Evolutionary conservation across 805 yeast genomes (phyloP).

Genomic region (Starmera caribaea): DNA sequence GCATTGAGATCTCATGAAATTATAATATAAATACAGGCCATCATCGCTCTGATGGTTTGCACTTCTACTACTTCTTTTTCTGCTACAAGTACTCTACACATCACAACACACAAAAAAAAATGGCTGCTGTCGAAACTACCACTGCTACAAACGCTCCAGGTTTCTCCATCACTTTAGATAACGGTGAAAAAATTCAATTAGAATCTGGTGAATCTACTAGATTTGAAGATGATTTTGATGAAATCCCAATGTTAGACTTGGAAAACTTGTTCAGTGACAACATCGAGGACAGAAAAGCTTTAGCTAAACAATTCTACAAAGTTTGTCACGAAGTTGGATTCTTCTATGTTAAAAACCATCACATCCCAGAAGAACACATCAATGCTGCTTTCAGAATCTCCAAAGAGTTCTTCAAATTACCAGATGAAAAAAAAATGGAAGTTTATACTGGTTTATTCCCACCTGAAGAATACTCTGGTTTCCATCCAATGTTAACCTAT

Average conservation of each 20-base stretch:
- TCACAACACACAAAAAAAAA: no score
- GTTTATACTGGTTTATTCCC: conserved; percentile 17
- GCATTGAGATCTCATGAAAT: no score
- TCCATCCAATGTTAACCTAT: conserved; percentile 13
- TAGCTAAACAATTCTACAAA: conserved; percentile 14
- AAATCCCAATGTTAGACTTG: background rate
- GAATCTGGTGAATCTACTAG: background rate
- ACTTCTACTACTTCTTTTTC: no score
- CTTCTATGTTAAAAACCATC: conserved; percentile 22
- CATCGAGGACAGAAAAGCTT: conserved; percentile 6
- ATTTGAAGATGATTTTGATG: background rate
- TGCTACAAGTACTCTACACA: no score
- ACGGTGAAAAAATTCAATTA: background rate
- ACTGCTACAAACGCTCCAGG: no score
- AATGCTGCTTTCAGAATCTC: conserved; percentile 15
- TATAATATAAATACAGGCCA: no score
- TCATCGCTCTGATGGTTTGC: no score
- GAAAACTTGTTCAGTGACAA: background rate
- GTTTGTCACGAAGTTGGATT: conserved; percentile 22
- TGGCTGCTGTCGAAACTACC: no score
- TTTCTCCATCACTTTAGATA: background rate
- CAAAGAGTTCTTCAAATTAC: conserved; percentile 17
- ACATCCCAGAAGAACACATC: conserved; percentile 15
- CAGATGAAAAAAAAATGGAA: conserved; percentile 19
- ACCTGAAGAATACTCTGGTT: conserved; percentile 14